Evolutionary conservation across 2,329 filamentous ascomycete genomes (phyloP).

Genomic region (Sporothrix brasiliensis): DNA sequence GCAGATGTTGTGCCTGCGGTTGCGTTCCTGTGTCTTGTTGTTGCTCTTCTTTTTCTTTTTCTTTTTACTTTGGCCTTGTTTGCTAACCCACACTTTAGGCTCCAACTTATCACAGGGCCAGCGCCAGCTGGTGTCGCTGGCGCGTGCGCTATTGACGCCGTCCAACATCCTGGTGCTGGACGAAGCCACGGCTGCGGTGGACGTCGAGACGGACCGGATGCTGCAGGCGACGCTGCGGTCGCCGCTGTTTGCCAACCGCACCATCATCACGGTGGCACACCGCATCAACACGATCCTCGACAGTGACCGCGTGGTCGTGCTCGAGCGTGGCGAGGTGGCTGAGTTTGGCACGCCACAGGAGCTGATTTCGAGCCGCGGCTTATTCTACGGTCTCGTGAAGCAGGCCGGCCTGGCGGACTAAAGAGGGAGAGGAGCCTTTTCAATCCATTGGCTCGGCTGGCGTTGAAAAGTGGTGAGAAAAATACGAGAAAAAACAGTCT

Average conservation of each 20-base stretch:
- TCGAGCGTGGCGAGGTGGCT: slow-evolving; percentile 85
- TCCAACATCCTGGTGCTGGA: slow-evolving; percentile 97
- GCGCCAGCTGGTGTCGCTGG: slow-evolving; percentile 88
- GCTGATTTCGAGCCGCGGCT: slow-evolving; percentile 72
- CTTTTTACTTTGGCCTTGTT: not conserved
- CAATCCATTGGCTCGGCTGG: too few species aligned
- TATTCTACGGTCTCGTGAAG: slow-evolving; percentile 88
- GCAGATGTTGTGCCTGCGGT: not conserved
- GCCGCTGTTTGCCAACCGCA: slow-evolving; percentile 79
- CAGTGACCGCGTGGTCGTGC: slow-evolving; percentile 86
- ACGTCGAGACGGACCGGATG: slow-evolving; percentile 69
- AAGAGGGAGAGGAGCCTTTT: not conserved
- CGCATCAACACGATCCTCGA: slow-evolving; percentile 96
- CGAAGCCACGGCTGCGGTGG: slow-evolving; percentile 83
- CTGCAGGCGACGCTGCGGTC: slow-evolving; percentile 66
- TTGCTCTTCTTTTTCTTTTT: not conserved
- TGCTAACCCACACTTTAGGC: slow-evolving; percentile 53
- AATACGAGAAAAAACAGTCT: not conserved
- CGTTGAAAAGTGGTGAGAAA: too few species aligned
- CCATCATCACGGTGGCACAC: slow-evolving; percentile 98
- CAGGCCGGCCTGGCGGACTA: slow-evolving; percentile 74
- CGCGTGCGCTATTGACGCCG: slow-evolving; percentile 88
- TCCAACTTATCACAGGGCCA: slow-evolving; percentile 96
- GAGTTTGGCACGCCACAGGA: slow-evolving; percentile 89
- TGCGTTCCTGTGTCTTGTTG: not conserved